Evolutionary conservation across 78 protist genomes (phyloP), one percentile per base, ranked within the genome.

Genomic region (Bodo saltans): DNA sequence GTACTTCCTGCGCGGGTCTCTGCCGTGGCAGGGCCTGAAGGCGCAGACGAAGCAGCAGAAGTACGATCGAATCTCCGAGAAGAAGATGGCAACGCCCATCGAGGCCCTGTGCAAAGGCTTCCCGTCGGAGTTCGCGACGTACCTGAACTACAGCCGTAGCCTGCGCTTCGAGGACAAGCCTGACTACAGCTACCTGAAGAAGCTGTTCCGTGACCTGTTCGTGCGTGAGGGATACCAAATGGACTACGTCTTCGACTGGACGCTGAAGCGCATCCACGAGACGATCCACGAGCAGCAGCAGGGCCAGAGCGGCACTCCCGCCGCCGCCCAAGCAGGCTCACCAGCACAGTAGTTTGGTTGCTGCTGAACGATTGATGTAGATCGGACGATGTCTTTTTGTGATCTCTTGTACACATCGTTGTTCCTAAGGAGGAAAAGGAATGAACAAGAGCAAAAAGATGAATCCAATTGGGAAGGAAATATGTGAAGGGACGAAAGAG

Each of bases 11-110:
- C 80, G 88, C 0, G 96, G 96, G 2, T 23, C 35, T 26, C 81
- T 93, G 42, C 95, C 95, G 40, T 93, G 95, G 95, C 95, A 93
- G 74, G 95, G 95, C 28, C 85, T 93, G 69, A 88, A 87, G 68
- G 94, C 95, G 3, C 85, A 72, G 68, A 84, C 85, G 42, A 88
- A 88, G 83, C 89, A 76, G 74, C 87, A 88, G 68, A 88, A 84
- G 76, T 88, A 88, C 68, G 83, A 78, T 37, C 42, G 70, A 26
- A 86, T 86, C 70, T 78, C 86, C n/a, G 89, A 91, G 70, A 86
- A 83, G 38, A 91, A 91, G 72, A 76, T 86, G 52, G 1, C 72
- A 33, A 91, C 94, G 52, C 86, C 89, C 38, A 83, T 91, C 38
- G 94, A 91, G 4, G 84, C 68, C 12, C 84, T 91, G 67, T 86